These are phyloP conservation scores for Aquilaria agallochum DNA, from an alignment of 441 rosid species.

Conservation along the genomic window DNA sequence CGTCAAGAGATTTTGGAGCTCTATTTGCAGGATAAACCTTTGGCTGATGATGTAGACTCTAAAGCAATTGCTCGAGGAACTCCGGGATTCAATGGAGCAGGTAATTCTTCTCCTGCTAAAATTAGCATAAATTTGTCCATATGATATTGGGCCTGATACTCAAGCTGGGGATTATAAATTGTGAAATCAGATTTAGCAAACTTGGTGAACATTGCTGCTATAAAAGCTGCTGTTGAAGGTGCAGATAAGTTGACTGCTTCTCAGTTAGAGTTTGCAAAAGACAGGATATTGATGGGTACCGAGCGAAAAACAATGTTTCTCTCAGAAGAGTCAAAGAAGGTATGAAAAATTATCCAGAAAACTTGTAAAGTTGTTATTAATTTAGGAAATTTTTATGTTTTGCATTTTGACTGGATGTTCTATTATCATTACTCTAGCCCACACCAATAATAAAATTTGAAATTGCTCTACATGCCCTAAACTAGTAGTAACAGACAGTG, in stretches of 20 bases:
- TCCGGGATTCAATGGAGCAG: conserved; percentile 99
- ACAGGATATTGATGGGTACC: conserved; percentile 93
- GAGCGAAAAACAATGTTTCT: conserved; percentile 95
- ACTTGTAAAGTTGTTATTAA: neutral
- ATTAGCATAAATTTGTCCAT: too few species aligned
- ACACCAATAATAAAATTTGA: too few species aligned
- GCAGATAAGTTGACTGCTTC: conserved; percentile 67
- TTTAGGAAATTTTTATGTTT: neutral
- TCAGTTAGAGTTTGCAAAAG: conserved; percentile 94
- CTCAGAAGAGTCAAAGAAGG: conserved; percentile 97
- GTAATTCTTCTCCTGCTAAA: conserved; percentile 23
- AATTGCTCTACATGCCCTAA: too few species aligned
- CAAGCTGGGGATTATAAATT: neutral
- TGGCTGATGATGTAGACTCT: conserved; percentile 83
- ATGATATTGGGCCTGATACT: too few species aligned
- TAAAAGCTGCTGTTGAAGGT: conserved; percentile 98
- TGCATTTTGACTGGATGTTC: neutral
- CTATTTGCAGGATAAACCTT: conserved; percentile 88
- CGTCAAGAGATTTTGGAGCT: conserved; percentile 97
- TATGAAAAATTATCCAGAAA: conserved; percentile 17
- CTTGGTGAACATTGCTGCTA: conserved; percentile 95
- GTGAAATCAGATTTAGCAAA: conserved; percentile 80
- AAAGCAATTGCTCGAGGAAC: conserved; percentile 97
- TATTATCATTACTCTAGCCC: neutral
- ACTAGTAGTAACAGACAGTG: too few species aligned